Conservation (phyloP, 495 filamentous ascomycete species). For the Lepidopterella palustris region DNA sequence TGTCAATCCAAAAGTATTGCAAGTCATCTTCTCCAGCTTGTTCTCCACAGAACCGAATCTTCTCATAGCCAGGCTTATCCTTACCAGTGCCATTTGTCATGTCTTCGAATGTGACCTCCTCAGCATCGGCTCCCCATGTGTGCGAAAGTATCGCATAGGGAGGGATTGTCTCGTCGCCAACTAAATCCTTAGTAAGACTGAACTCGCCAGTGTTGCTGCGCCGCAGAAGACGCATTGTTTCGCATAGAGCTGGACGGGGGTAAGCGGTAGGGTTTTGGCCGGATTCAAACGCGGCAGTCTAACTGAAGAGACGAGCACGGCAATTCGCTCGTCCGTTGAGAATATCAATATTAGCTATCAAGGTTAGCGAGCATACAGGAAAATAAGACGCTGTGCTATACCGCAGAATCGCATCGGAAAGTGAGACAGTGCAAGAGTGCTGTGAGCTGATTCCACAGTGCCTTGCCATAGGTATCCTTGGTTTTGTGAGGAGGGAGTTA, state of each 20-base stretch:
- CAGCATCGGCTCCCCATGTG: background rate
- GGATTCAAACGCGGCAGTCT: background rate
- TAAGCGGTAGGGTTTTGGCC: background rate
- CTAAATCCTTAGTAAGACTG: background rate
- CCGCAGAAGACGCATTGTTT: conserved; percentile 3
- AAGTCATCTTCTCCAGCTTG: conserved; percentile 1
- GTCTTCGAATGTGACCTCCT: conserved; percentile 3
- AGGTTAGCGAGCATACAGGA: conserved; percentile 1
- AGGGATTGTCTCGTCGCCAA: background rate
- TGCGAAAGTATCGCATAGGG: conserved; percentile 7
- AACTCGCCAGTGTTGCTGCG: background rate
- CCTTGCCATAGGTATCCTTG: conserved; percentile 2
- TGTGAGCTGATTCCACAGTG: background rate
- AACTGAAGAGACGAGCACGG: background rate
- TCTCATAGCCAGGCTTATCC: background rate
- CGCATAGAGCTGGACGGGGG: background rate
- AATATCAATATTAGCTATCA: background rate
- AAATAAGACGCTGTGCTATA: background rate
- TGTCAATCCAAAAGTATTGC: conserved; percentile 9
- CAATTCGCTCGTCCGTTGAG: background rate
- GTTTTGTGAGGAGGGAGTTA: background rate
- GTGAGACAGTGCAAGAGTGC: background rate
- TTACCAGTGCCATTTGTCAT: background rate
- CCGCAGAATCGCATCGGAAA: background rate
- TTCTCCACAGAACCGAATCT: conserved; percentile 3